These are phyloP conservation scores for Mortierella sp. DNA, from an alignment of 371 early-diverging fungal species.

Conservation along the genomic window DNA sequence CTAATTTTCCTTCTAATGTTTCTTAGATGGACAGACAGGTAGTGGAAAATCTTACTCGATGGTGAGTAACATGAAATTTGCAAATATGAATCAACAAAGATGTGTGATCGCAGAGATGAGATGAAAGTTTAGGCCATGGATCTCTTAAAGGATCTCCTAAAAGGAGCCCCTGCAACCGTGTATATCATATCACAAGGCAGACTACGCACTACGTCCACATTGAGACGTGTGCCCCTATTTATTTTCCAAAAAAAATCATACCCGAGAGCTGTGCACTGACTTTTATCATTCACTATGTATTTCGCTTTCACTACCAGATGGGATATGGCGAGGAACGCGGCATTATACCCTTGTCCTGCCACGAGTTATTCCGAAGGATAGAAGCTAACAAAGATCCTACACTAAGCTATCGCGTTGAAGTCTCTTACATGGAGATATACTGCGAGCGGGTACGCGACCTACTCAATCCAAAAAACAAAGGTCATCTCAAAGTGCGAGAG, in stretches of 20 bases:
- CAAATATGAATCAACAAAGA: neutral
- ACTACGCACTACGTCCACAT: neutral
- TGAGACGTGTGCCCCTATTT: neutral
- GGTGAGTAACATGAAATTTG: constrained; percentile 60
- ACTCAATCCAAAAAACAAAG: constrained; percentile 82
- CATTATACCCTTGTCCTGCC: constrained; percentile 86
- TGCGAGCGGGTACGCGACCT: constrained; percentile 95
- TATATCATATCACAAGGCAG: constrained; percentile 3
- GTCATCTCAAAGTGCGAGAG: constrained; percentile 87
- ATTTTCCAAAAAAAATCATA: neutral
- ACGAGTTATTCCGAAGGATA: constrained; percentile 82
- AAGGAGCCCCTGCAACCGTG: neutral
- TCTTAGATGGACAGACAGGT: constrained; percentile 87
- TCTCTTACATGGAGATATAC: constrained; percentile 88
- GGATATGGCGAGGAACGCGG: constrained; percentile 84
- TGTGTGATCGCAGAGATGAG: neutral
- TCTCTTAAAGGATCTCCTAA: neutral
- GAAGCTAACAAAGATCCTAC: constrained; percentile 59
- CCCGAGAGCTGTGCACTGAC: too few relatives aligned
- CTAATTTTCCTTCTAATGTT: neutral
- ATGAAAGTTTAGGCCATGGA: neutral
- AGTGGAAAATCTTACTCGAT: constrained; percentile 88
- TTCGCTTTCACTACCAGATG: too few relatives aligned
- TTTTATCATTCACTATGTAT: too few relatives aligned
- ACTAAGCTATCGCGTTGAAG: constrained; percentile 79